Evolutionary conservation across 164 flowering plant genomes (phyloP).

Genomic region (Euptelea pleiosperma): DNA sequence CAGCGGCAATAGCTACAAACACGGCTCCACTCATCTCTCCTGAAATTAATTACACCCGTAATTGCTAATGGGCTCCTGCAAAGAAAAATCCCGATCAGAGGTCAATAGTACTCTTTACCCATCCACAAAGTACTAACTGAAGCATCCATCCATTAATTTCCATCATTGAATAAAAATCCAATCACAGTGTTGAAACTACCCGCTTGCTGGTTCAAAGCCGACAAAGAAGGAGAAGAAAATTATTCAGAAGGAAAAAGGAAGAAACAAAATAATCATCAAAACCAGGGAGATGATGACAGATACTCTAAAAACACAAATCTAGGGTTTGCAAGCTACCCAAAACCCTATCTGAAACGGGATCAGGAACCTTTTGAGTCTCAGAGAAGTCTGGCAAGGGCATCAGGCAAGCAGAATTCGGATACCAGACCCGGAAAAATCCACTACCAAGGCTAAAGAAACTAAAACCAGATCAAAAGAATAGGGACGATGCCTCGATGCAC

Average conservation of each 20-base stretch:
- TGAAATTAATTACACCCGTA: neutral
- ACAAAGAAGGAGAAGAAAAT: too few relatives aligned
- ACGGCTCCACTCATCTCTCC: constrained; percentile 74
- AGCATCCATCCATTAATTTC: neutral
- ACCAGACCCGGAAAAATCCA: neutral
- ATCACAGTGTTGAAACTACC: neutral
- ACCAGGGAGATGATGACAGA: too few relatives aligned
- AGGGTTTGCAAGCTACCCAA: too few relatives aligned
- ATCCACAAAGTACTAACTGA: too few relatives aligned
- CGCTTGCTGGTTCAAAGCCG: too few relatives aligned
- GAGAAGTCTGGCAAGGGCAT: neutral
- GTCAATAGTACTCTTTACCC: too few relatives aligned
- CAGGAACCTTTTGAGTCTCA: constrained; percentile 3
- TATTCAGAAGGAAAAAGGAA: too few relatives aligned
- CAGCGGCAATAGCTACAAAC: constrained; percentile 79
- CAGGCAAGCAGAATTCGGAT: constrained; percentile 3
- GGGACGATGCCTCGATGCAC: constrained; percentile 2
- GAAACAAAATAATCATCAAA: too few relatives aligned
- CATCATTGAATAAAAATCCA: neutral
- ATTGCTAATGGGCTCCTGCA: too few relatives aligned
- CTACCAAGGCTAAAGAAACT: neutral
- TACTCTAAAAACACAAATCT: neutral
- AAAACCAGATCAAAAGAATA: neutral
- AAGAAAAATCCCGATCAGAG: neutral
- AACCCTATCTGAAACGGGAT: neutral